phyloP scores from a whole-genome alignment of 225 moss, liverwort and hornwort species.

The Sphagnum tenellum region DNA sequence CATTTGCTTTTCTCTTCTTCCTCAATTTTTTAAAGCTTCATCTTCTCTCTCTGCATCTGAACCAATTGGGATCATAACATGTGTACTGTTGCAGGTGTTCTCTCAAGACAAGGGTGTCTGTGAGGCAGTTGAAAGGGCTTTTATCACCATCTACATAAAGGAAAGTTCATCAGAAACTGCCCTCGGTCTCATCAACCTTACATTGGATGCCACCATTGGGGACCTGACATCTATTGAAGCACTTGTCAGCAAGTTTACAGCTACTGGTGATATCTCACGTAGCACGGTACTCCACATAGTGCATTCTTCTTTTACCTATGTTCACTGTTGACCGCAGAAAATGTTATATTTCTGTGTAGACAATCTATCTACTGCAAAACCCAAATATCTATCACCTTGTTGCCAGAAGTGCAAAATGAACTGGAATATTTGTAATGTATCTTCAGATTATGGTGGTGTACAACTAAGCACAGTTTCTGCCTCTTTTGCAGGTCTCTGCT shows the following conservation, averaged over 20 bases:
- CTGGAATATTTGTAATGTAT: neutral
- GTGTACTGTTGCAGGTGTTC: conserved; percentile 54
- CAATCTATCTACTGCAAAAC: too few relatives aligned
- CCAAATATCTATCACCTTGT: too few relatives aligned
- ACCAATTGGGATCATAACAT: too few relatives aligned
- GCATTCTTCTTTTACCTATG: too few relatives aligned
- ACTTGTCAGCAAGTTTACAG: conserved; percentile 68
- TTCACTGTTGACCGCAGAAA: too few relatives aligned
- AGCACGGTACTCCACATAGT: conserved; percentile 48
- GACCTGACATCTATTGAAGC: conserved; percentile 94
- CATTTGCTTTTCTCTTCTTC: neutral
- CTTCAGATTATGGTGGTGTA: neutral
- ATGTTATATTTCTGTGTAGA: too few relatives aligned
- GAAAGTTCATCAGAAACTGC: conserved; percentile 76
- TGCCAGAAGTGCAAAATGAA: too few relatives aligned
- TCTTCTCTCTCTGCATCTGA: neutral
- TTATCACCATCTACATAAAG: conserved; percentile 70
- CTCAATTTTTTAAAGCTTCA: neutral
- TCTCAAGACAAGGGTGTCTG: conserved; percentile 67
- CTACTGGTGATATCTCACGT: conserved; percentile 51
- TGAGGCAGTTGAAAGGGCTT: conserved; percentile 76
- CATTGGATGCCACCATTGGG: conserved; percentile 77
- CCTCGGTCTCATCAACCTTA: conserved; percentile 60
- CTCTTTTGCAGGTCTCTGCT: conserved; percentile 66
- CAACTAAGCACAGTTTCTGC: neutral